Evolutionary conservation across 2,329 filamentous ascomycete species (phyloP).

Genomic region (Pseudopyricularia javanii): DNA sequence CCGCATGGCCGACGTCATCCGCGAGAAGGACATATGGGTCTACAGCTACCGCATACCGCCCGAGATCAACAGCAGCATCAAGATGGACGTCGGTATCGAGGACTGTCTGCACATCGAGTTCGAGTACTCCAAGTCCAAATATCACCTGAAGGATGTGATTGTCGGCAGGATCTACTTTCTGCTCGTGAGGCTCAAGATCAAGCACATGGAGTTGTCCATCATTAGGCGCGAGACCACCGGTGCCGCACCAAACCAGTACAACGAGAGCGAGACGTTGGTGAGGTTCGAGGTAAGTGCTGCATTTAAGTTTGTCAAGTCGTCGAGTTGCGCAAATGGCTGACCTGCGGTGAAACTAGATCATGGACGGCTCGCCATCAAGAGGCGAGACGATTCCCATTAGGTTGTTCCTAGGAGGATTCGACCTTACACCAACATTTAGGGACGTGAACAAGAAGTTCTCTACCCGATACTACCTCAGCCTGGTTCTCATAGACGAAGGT

Average conservation of each 20-base stretch:
- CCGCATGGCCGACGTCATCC: slow-evolving; percentile 94
- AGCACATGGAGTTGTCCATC: slow-evolving; percentile 98
- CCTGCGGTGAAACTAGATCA: slow-evolving; percentile 50
- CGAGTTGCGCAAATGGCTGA: background rate
- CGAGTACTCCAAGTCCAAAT: slow-evolving; percentile 98
- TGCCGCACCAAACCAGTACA: slow-evolving; percentile 95
- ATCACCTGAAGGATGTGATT: slow-evolving; percentile 98
- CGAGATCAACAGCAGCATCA: slow-evolving; percentile 96
- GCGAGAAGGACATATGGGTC: slow-evolving; percentile 99
- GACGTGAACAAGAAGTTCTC: slow-evolving; percentile 99
- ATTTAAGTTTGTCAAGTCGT: background rate
- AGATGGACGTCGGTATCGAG: slow-evolving; percentile 99
- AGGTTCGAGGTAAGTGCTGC: slow-evolving; percentile 63
- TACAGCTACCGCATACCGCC: slow-evolving; percentile 97
- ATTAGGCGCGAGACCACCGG: slow-evolving; percentile 95
- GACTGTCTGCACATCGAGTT: slow-evolving; percentile 99
- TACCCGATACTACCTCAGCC: slow-evolving; percentile 89
- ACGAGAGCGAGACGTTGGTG: slow-evolving; percentile 96
- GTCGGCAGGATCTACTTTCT: slow-evolving; percentile 98
- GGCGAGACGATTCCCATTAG: slow-evolving; percentile 92
- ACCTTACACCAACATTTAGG: slow-evolving; percentile 93
- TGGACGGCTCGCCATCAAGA: slow-evolving; percentile 97
- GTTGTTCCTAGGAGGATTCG: slow-evolving; percentile 93
- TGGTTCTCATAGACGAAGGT: slow-evolving; percentile 94
- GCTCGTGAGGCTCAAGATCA: slow-evolving; percentile 94